Base-by-base conservation (phyloP, 2,329 filamentous ascomycete genomes). In the Ascomycota sp. region DNA sequence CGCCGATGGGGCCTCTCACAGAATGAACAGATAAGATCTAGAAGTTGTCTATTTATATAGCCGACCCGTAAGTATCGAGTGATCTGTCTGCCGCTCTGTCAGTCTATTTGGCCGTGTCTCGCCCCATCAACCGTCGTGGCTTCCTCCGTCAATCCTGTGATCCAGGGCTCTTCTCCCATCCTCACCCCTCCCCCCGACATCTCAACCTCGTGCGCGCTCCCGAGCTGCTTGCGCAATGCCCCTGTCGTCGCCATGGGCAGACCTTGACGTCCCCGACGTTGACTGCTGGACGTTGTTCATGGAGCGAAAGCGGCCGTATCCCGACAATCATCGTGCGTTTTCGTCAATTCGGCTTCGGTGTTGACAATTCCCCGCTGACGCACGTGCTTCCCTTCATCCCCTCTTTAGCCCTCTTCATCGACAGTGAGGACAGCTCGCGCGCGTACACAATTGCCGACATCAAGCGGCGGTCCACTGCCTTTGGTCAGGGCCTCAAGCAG, bases 211-310 rank as follows among this genome's bases (percentile, higher is more conserved):
- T 21, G 5, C 16, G 16, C 16, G 16, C 5, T 21, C 16, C 16
- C 16, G 16, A 21, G 16, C 16, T 21, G 16, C 3, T 9, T 27
- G 10, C 25, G 37, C 24, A 27, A 91, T 91, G 82, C 76, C 78
- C 39, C 64, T 74, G 45, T 59, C 68, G 32, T 83, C 81, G 3
- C 56, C 58, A 1, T 81, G 73, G 47, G 62, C 71, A 1, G 52
- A 61, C 7, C 46, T 89, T 28, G 59, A 72, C 13, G 73, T 92
- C 29, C 83, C 84, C 0, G 57, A 76, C 43, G 55, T 74, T 36
- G 82, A 91, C 51, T 49, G 92, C 33, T 92, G 80, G 79, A 64
- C 64, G 0, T 72, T 83, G 37, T 57, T 91, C 31, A 83, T 92
- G 46, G 74, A 83, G 43, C 60, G 35, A 66, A 37, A 72, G 68